A percentile compares a stretch with the other conserved stretches of the same genome.
Conservation (phyloP, 805 yeast species). For the Monosporozyma siamensis region DNA sequence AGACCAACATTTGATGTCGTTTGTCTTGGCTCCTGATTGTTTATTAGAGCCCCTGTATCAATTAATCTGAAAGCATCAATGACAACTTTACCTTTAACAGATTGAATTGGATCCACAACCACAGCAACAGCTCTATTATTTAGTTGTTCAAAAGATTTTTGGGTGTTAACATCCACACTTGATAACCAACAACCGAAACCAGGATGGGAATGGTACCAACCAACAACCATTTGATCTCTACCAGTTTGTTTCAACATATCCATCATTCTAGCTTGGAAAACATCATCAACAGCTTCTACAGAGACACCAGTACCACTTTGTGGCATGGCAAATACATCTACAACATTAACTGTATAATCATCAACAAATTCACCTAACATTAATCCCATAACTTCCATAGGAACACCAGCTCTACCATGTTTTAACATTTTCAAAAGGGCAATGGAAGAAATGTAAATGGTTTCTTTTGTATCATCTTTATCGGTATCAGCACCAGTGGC, state of each 20-base stretch:
- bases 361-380: slow-evolving; percentile 98
- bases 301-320: slow-evolving; percentile 97
- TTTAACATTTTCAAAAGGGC: slow-evolving; percentile 94
- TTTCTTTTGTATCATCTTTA: slow-evolving; percentile 88
- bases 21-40: slow-evolving; percentile 97
- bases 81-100: slow-evolving; percentile 97
- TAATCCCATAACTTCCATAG: slow-evolving; percentile 91
- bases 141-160: slow-evolving; percentile 93
- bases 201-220: slow-evolving; percentile 99
- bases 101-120: slow-evolving; percentile 96
- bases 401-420: slow-evolving; percentile 90
- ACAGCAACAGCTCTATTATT: slow-evolving; percentile 96
- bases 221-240: slow-evolving; percentile 98
- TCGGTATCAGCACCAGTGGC: slow-evolving; percentile 55
- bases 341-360: slow-evolving; percentile 92
- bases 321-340: slow-evolving; percentile 99
- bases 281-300: slow-evolving; percentile 98
- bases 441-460: slow-evolving; percentile 90
- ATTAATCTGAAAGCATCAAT: slow-evolving; percentile 96
- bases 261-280: slow-evolving; percentile 98
- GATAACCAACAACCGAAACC: slow-evolving; percentile 99
- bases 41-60: slow-evolving; percentile 77
- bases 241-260: slow-evolving; percentile 98
- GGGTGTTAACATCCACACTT: slow-evolving; percentile 94
- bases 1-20: slow-evolving; percentile 94